A percentile compares a stretch with the other conserved stretches of the same genome.
These are phyloP conservation scores for Septoria petroselini DNA, from an alignment of 2,329 filamentous ascomycete genomes.

Conservation along the genomic window DNA sequence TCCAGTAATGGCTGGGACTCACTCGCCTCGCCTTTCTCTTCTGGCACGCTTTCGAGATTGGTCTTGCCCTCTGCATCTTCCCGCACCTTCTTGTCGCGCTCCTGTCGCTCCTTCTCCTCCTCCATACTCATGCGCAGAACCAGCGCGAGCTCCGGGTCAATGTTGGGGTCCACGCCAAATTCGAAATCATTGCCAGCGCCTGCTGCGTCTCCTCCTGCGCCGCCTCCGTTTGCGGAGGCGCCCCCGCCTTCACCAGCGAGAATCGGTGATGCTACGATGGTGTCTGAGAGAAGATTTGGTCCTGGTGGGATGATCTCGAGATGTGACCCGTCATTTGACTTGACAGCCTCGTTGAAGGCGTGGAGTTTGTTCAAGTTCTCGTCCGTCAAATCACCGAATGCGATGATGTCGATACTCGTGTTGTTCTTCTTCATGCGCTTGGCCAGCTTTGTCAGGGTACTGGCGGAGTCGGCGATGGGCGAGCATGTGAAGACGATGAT, in stretches of 20 bases:
- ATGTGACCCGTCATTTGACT: constrained; percentile 85
- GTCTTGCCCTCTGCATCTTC: constrained; percentile 66
- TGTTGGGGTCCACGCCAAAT: constrained; percentile 84
- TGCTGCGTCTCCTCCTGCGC: constrained; percentile 45
- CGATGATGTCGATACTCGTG: constrained; percentile 88
- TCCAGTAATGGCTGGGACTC: constrained; percentile 52
- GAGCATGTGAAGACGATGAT: constrained; percentile 98
- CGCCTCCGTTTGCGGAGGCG: constrained; percentile 52
- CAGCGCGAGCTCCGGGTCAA: constrained; percentile 90
- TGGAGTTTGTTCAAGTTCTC: constrained; percentile 86
- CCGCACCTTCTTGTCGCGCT: constrained; percentile 75
- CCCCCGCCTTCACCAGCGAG: constrained; percentile 74
- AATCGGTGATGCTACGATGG: constrained; percentile 85
- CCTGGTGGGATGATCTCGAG: constrained; percentile 87
- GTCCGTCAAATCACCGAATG: constrained; percentile 90
- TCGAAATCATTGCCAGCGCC: constrained; percentile 68
- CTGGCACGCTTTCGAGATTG: constrained; percentile 73
- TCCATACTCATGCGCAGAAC: constrained; percentile 97
- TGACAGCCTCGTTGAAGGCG: constrained; percentile 90
- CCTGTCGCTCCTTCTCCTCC: constrained; percentile 91
- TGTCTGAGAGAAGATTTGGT: constrained; percentile 86
- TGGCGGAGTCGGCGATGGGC: constrained; percentile 83
- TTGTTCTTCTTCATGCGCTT: constrained; percentile 99
- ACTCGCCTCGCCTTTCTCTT: constrained; percentile 58
- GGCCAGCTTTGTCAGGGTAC: constrained; percentile 80